Base-by-base conservation (phyloP, 1,284 basidiomycete genomes). In the Microbotryum scabiosae region DNA sequence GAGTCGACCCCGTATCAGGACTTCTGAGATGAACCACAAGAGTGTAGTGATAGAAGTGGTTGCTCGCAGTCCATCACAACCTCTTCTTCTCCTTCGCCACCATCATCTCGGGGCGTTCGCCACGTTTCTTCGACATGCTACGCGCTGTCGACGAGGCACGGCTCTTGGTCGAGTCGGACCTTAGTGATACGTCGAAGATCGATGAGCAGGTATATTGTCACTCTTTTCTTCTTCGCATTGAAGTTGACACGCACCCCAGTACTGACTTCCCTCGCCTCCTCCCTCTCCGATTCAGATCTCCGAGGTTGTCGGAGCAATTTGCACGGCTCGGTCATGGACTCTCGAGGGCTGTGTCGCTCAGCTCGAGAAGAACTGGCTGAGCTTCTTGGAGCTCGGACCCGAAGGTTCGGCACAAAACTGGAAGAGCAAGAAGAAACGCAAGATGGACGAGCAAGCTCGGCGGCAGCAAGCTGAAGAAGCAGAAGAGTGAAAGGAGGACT, bases 51-150 rank as follows among this genome's bases (percentile, higher is more conserved):
- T 18, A 6, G 4, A 41, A 4, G 12, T 41, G 14, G 14, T 16
- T 41, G 12, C 14, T 87, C 86, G 84, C 78, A 75, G 78, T 73
- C 50, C 82, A 89, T 67, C 68, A 75, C 9, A 90, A 90, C 72
- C 77, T 82, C 52, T 90, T 82, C 74, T 78, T 90, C 60, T 90
- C 88, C 1, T 76, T 90, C 16, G 90, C 88, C 0, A 86, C 82
- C 1, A 82, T 79, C 54, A 87, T 90, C 70, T 90, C 90, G 66
- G 76, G 79, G 32, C 83, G 84, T 51, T 85, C 85, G 14, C 75
- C 78, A 2, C 81, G 80, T 54, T 80, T 85, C 68, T 76, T 75
- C 53, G 76, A 78, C 5, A 78, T 90, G 43, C 84, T 89, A 58
- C 75, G 78, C 52, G 77, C 78, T 3, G 85, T 82, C 67, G 76